Evolutionary conservation across 441 rosid genomes (phyloP), one percentile per base, ranked within the genome.

Genomic region (Arabidopsis lyrata): DNA sequence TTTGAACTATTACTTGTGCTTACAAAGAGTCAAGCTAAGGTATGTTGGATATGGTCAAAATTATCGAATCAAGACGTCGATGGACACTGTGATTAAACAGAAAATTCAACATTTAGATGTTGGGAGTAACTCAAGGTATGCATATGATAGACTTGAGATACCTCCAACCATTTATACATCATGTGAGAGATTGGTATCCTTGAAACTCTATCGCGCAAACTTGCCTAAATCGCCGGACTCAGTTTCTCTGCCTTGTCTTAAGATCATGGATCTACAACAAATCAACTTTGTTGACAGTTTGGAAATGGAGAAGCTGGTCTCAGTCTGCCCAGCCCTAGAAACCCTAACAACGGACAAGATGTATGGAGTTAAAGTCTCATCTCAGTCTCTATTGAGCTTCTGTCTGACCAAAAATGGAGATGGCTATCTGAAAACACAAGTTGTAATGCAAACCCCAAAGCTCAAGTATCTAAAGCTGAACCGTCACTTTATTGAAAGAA

Each of bases 161-260:
- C 66, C 77, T 73, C 65, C 70, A 38, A 55, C 66, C 39, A 45
- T 73, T 35, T 73, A 56, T 27, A 56, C 72, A 62, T 72, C 62
- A 27, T 66, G 72, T 47, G 77, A 66, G 60, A 74, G 52, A 29
- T 48, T 74, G 72, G 66, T 66, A 15, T 64, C 57, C 18, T 57
- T 65, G 62, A 52, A 52, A 50, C 62, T 39, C 53, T 10, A 5
- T 16, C 4, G 56, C 2, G 54, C 31, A 52, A 8, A n/a, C 24
- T 61, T 72, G 62, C 68, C 52, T 62, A 50, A 36, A 47, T 5
- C 22, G 0, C 62, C 62, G 7, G 1, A 11, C 12, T 72, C 45
- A 7, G 53, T 72, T 62, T 62, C 69, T 62, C 20, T 62, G 44
- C 76, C 69, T 62, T 41, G 35, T 31, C 55, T 62, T 20, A 72